These are phyloP conservation scores for Leccinum brunneo-olivaceum DNA, from an alignment of 1,284 basidiomycete genomes.

Conservation along the genomic window DNA sequence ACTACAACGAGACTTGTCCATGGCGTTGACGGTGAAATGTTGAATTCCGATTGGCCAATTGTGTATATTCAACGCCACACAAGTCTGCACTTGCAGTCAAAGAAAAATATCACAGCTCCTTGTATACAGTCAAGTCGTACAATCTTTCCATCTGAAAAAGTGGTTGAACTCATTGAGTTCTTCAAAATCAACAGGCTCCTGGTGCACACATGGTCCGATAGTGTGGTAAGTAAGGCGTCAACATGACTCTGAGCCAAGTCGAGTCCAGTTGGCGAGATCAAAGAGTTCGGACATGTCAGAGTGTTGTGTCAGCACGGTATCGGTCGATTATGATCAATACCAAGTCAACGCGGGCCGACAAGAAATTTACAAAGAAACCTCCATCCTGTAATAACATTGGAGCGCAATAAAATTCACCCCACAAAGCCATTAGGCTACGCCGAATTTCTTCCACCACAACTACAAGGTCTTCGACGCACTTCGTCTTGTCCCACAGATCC, in stretches of 20 bases:
- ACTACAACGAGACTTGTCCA: too few species aligned
- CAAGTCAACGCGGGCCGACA: slow-evolving; percentile 9
- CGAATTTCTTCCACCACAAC: slow-evolving; percentile 29
- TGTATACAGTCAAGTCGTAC: too few species aligned
- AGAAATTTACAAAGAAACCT: slow-evolving; percentile 39
- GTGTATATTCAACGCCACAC: too few species aligned
- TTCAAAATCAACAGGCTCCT: slow-evolving; percentile 29
- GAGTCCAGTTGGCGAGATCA: slow-evolving; percentile 6
- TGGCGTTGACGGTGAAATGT: too few species aligned
- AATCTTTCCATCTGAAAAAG: too few species aligned
- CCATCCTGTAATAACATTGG: slow-evolving; percentile 30
- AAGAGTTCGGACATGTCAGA: slow-evolving; percentile 25
- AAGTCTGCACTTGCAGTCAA: too few species aligned
- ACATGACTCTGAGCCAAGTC: slow-evolving; percentile 16
- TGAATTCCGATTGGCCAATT: too few species aligned
- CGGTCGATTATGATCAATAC: slow-evolving; percentile 35
- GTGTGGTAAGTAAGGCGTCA: slow-evolving; percentile 13
- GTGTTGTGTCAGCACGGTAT: slow-evolving; percentile 34
- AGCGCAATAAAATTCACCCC: slow-evolving; percentile 19
- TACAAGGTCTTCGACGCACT: slow-evolving; percentile 31
- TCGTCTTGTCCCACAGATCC: slow-evolving; percentile 20
- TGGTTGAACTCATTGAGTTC: too few species aligned
- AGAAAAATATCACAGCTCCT: too few species aligned
- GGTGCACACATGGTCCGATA: slow-evolving; percentile 29
- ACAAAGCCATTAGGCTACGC: slow-evolving; percentile 34